Percentiles rank a stretch among this genome's conserved stretches.
Conservation (phyloP, 2,329 filamentous ascomycete species). For the Fusarium sp. region DNA sequence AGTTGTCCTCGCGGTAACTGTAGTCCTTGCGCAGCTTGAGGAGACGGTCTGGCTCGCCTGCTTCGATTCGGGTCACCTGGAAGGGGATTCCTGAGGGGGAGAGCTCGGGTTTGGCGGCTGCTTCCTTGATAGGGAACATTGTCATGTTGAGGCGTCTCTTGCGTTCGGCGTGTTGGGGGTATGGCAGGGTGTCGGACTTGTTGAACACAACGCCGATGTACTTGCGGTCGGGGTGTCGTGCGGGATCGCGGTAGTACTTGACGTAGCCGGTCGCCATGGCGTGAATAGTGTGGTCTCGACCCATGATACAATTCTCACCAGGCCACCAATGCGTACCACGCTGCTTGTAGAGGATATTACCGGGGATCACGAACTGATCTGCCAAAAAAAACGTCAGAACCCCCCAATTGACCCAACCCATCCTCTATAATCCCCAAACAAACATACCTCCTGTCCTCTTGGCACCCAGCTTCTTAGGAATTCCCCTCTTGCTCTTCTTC, state of each 20-base stretch:
- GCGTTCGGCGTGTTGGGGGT: conserved; percentile 78
- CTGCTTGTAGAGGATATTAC: conserved; percentile 98
- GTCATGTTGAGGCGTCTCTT: conserved; percentile 82
- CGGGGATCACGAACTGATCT: conserved; percentile 94
- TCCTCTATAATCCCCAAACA: not conserved
- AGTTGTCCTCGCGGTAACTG: conserved; percentile 71
- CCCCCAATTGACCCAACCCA: not conserved
- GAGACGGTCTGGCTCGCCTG: conserved; percentile 59
- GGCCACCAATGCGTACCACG: conserved; percentile 94
- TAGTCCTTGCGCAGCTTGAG: conserved; percentile 66
- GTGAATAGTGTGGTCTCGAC: conserved; percentile 96
- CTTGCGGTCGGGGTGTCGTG: conserved; percentile 84
- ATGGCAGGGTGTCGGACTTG: conserved; percentile 83
- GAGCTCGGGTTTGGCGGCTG: conserved; percentile 53
- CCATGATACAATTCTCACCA: conserved; percentile 95
- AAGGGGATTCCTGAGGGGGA: conserved; percentile 65
- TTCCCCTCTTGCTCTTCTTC: conserved; percentile 68
- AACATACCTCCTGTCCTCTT: conserved; percentile 90
- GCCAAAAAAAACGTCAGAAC: conserved; percentile 32
- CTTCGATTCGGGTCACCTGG: conserved; percentile 57
- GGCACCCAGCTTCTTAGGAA: conserved; percentile 88
- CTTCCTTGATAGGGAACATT: conserved; percentile 59
- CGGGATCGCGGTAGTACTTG: conserved; percentile 93
- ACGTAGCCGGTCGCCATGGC: conserved; percentile 89
- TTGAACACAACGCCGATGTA: conserved; percentile 96